Percentiles rank a stretch among this genome's conserved stretches.
These are phyloP conservation scores for Coemansia sp. DNA, from an alignment of 192 early-diverging fungal genomes.

Conservation along the genomic window DNA sequence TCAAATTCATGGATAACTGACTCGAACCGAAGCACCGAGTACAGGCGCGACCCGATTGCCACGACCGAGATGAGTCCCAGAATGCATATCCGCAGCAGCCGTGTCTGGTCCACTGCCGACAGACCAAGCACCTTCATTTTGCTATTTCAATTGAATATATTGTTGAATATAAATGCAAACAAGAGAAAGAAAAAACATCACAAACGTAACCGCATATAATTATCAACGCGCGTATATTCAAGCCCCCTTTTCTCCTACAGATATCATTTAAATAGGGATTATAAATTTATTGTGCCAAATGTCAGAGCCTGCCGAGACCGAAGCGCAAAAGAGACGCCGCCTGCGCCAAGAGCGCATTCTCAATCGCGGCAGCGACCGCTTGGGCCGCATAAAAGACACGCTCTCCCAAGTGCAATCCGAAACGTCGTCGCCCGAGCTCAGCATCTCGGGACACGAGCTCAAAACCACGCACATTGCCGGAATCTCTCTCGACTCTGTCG, in stretches of 20 bases:
- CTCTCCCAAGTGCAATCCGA: constrained; percentile 40
- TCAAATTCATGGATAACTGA: constrained; percentile 99
- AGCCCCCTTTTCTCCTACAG: too few species aligned
- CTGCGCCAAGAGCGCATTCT: constrained; percentile 50
- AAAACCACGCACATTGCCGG: constrained; percentile 13
- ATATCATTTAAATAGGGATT: too few species aligned
- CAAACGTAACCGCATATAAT: background rate
- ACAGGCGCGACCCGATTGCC: constrained; percentile 89
- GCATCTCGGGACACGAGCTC: background rate
- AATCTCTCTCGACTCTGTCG: constrained; percentile 17
- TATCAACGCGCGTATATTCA: background rate
- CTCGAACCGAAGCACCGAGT: constrained; percentile 97
- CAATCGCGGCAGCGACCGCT: constrained; percentile 45
- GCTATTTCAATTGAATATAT: background rate
- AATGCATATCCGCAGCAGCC: constrained; percentile 81
- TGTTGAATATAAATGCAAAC: background rate
- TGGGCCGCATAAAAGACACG: constrained; percentile 44
- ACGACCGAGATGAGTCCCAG: constrained; percentile 84
- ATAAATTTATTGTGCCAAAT: constrained; percentile 1
- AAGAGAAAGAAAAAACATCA: background rate
- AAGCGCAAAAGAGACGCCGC: constrained; percentile 40
- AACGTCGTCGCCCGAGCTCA: background rate
- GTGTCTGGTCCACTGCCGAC: constrained; percentile 46
- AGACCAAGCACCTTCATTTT: constrained; percentile 50
- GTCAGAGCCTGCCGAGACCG: constrained; percentile 22